Evolutionary conservation across 768 basidiomycete species (phyloP), one percentile per base, ranked within the genome.

Genomic region (Pulveroboletus frians): DNA sequence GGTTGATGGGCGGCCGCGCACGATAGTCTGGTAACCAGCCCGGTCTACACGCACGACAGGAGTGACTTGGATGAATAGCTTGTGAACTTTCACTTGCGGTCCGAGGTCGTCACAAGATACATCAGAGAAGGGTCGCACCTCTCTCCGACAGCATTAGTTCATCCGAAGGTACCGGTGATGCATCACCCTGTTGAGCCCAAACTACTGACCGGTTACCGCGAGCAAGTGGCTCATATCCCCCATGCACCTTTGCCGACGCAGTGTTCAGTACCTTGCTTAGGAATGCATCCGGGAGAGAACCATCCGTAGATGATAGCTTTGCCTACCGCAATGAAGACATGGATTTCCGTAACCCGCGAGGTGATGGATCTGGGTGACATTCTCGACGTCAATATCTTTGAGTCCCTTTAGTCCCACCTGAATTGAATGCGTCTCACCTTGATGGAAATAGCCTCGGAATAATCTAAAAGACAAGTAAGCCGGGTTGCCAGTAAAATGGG

Each of bases 41-140:
- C n/a, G n/a, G n/a, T n/a, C n/a, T n/a, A n/a, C 9, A 39, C 47
- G 15, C 43, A 61, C 1, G 59, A 61, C 13, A 61, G 13, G 10
- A 59, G 13, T 5, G 57, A 49, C n/a, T 62, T 57, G 15, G 52
- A 59, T 14, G 60, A 51, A 39, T 58, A 52, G 10, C 20, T 36
- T 13, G 58, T 60, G 30, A 53, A 56, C 10, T 38, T 40, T 49
- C 58, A 54, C 5, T 39, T 34, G 13, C 52, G 41, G 30, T 52
- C 48, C 45, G 36, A 14, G 14, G 50, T 52, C 1, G 32, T 51
- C 30, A 26, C 18, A 18, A 18, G 49, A 23, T 51, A 61, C 7
- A 53, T 20, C 2, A 48, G 56, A 1, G 58, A 48, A 23, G 61
- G 46, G 13, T 49, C 5, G 62, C 49, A 5, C 40, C 40, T 0